A percentile compares a stretch with the other conserved stretches of the same genome.
Conservation (phyloP, 2,329 filamentous ascomycete species). For the Corniculantispora saksenae region DNA sequence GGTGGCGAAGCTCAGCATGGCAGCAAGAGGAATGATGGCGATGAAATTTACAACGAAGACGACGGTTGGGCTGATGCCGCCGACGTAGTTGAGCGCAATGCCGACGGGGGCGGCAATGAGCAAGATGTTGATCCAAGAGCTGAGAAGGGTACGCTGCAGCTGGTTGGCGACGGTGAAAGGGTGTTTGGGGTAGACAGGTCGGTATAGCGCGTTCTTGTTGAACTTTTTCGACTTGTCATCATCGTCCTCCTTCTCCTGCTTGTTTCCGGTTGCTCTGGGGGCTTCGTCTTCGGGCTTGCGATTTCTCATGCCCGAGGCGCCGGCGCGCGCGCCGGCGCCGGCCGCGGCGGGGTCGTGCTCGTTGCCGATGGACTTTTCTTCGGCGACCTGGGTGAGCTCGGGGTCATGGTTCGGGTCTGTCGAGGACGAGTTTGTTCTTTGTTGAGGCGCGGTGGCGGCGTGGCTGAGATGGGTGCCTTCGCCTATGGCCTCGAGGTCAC, state of each 20-base stretch:
- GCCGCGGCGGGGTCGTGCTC: constrained; percentile 25
- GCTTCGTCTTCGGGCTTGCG: constrained; percentile 32
- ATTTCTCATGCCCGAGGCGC: constrained; percentile 32
- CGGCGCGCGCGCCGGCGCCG: constrained; percentile 26
- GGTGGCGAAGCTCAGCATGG: constrained; percentile 82
- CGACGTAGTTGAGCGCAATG: constrained; percentile 70
- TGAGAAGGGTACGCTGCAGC: constrained; percentile 72
- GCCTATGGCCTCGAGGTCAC: constrained; percentile 22
- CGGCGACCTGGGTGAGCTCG: constrained; percentile 20
- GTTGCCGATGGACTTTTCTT: constrained; percentile 26
- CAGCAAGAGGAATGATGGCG: constrained; percentile 86
- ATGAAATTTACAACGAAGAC: constrained; percentile 92
- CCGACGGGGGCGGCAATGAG: constrained; percentile 77
- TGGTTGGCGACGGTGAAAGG: constrained; percentile 65
- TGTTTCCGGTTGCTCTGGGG: constrained; percentile 19
- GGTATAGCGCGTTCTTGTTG: constrained; percentile 43
- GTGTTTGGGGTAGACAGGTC: constrained; percentile 49
- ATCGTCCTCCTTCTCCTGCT: constrained; percentile 24
- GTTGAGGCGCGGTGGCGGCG: constrained; percentile 35
- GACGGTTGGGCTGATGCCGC: constrained; percentile 54
- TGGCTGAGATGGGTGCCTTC: constrained; percentile 38
- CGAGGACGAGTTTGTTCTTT: constrained; percentile 19
- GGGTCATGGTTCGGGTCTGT: constrained; percentile 20
- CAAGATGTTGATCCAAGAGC: constrained; percentile 84
- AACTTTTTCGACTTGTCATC: constrained; percentile 42